Evolutionary conservation across 2,329 filamentous ascomycete species (phyloP).

Genomic region (Tolypocladium ovalisporum): DNA sequence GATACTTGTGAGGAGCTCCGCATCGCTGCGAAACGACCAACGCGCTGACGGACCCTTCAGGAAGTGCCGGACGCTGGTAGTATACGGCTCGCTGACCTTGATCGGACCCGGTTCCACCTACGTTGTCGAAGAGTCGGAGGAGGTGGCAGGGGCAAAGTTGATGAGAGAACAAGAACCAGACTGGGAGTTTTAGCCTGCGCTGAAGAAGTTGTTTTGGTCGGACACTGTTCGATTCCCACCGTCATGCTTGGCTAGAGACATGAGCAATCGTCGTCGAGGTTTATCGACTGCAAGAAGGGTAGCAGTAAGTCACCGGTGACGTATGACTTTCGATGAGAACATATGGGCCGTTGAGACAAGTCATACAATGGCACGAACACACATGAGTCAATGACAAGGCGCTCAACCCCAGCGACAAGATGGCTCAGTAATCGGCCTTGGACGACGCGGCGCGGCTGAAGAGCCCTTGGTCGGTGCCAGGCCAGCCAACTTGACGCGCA

Average conservation of each 20-base stretch:
- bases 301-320: not conserved
- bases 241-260: not conserved
- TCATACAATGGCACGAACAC: not conserved
- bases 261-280: not conserved
- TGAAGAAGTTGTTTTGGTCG: not conserved
- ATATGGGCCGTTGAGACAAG: not conserved
- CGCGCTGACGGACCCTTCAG: constrained; percentile 9
- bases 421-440: not conserved
- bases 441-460: not conserved
- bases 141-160: constrained; percentile 31
- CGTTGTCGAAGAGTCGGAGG: constrained; percentile 28
- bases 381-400: not conserved
- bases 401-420: not conserved
- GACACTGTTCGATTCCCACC: not conserved
- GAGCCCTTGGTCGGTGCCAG: not conserved
- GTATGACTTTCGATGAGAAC: too few species aligned
- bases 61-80: constrained; percentile 30
- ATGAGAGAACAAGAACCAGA: constrained; percentile 28
- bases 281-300: not conserved
- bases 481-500: not conserved
- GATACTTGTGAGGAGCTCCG: constrained; percentile 25
- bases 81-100: constrained; percentile 35
- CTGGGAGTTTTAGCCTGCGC: constrained; percentile 22
- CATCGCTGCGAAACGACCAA: not conserved
- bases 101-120: constrained; percentile 33